phyloP scores from a whole-genome alignment of 2,329 filamentous ascomycete species.

The Allantophomopsis lycopodina region DNA sequence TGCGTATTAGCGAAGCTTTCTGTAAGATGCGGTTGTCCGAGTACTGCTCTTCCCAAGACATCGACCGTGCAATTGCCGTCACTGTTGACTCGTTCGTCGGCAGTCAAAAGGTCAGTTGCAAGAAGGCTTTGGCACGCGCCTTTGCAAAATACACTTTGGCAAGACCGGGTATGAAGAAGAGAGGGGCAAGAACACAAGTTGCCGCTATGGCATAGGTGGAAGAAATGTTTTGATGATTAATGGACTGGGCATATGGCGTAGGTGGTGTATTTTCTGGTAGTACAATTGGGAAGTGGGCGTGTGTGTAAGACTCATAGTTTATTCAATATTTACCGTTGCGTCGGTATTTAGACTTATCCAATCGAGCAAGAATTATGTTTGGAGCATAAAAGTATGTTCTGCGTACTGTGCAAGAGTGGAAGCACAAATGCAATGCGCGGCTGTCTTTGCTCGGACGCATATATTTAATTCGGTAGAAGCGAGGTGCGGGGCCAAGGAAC shows the following conservation, averaged over 20 bases:
- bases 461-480: no score
- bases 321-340: no score
- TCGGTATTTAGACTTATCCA: no score
- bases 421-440: no score
- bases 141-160: conserved; percentile 84
- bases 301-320: no score
- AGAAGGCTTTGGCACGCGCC: conserved; percentile 84
- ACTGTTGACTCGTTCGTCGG: conserved; percentile 93
- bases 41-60: conserved; percentile 80
- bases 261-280: not conserved
- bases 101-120: conserved; percentile 93
- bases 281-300: no score
- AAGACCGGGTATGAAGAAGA: conserved; percentile 16
- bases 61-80: conserved; percentile 93
- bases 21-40: conserved; percentile 97
- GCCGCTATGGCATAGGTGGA: not conserved
- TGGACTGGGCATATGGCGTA: not conserved
- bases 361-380: no score
- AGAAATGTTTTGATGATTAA: not conserved
- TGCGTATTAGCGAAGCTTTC: conserved; percentile 88
- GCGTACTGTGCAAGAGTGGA: no score
- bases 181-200: conserved; percentile 8
- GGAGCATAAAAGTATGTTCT: no score
- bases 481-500: no score
- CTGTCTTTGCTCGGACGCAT: no score